Evolutionary conservation across 768 basidiomycete species (phyloP).

Genomic region (Coprinopsis sp.): DNA sequence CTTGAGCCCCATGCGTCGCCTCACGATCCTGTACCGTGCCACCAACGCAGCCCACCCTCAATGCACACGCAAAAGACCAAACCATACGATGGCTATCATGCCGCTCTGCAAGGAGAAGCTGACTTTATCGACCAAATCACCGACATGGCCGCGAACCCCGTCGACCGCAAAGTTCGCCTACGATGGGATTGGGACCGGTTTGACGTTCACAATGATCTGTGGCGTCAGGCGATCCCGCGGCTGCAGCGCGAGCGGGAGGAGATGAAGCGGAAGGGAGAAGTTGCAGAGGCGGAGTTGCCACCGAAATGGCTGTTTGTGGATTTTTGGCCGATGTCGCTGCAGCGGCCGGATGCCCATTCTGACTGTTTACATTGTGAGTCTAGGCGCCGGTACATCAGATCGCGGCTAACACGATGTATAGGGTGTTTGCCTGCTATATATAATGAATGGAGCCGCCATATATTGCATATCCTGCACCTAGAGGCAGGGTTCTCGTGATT

Average conservation of each 20-base stretch:
- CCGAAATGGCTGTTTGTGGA: conserved; percentile 16
- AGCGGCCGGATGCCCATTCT: conserved; percentile 17
- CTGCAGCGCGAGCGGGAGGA: background rate
- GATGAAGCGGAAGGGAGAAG: background rate
- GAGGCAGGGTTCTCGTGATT: too few species aligned
- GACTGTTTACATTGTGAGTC: conserved; percentile 19
- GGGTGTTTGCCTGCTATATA: conserved; percentile 8
- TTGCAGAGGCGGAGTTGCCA: background rate
- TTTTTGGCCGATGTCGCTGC: conserved; percentile 15
- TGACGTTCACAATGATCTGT: conserved; percentile 12
- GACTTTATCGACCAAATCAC: conserved; percentile 2
- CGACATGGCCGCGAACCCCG: background rate
- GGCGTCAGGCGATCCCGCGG: conserved; percentile 8
- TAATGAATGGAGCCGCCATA: conserved; percentile 6
- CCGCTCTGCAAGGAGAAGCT: background rate
- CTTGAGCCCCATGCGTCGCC: background rate
- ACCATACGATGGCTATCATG: conserved; percentile 3
- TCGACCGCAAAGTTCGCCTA: conserved; percentile 6
- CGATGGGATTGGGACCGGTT: conserved; percentile 19
- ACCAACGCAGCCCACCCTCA: conserved; percentile 5
- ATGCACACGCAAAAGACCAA: conserved; percentile 2
- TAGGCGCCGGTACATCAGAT: background rate
- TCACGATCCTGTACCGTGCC: conserved; percentile 1
- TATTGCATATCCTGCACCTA: conserved; percentile 6
- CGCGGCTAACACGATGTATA: background rate